Evolutionary conservation across 169 alveolate species (phyloP), one percentile per base, ranked within the genome.

Genomic region (Plasmodium malariae): DNA sequence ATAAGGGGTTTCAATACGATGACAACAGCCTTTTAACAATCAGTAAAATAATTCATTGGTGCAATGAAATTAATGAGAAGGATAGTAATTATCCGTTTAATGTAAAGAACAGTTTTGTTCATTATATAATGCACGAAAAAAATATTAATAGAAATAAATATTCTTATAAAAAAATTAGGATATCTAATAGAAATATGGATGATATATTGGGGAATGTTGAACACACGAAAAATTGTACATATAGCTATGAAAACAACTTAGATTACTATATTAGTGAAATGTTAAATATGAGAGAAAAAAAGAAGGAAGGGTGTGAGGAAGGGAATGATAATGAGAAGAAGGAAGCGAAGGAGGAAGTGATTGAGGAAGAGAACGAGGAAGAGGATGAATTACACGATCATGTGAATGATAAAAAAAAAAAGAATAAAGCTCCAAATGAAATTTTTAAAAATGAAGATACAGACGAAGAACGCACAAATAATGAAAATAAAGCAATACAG

Each of bases 21-120:
- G n/a, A 55, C 12, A 55, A 55, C 4, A 78, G 28, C 68, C 6
- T 78, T 55, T 69, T 78, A 55, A 78, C 89, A 21, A 28, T 78
- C 43, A 57, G 54, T 45, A 69, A 78, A 48, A 78, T 78, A 62
- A 45, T 78, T 28, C 68, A 69, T 7, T 78, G 89, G 89, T 78
- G 89, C 34, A 49, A 62, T 19, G 89, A 78, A 68, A 55, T 78
- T 7, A 45, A 45, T 69, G 89, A 78, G 65, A 78, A 78, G 28
- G 68, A 78, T 37, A n/a, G n/a, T n/a, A 78, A 45, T 37, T 78
- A 78, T 55, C 89, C 89, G 0, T 14, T 28, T 14, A 49, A 19
- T 26, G 69, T 28, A 68, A 78, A 78, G 63, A 62, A 40, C 7
- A 62, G 34, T 40, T 78, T 78, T 68, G 48, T 78, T 62, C 67